phyloP scores from a whole-genome alignment of 495 filamentous ascomycete genomes.

The Penicillium desertorum region DNA sequence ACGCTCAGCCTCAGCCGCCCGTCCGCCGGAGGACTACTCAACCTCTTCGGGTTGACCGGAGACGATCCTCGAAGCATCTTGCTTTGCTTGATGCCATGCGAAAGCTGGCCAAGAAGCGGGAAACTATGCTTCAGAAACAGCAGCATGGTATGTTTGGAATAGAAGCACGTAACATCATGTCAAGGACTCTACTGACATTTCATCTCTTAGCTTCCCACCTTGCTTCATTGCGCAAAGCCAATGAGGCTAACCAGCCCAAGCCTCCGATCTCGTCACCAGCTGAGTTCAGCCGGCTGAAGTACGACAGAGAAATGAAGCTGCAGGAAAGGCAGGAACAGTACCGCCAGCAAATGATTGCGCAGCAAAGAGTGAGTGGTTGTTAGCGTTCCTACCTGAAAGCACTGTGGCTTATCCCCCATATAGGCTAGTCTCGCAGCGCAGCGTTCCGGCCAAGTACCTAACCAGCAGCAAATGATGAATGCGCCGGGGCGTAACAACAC shows the following conservation, averaged over 20 bases:
- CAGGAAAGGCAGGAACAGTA: conserved; percentile 71
- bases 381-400: background rate
- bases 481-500: conserved; percentile 40
- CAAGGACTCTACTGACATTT: conserved; percentile 17
- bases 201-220: conserved; percentile 54
- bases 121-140: conserved; percentile 80
- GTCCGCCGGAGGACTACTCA: conserved; percentile 67
- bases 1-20: conserved; percentile 55
- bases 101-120: conserved; percentile 91
- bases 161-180: conserved; percentile 1
- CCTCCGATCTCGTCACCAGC: conserved; percentile 68
- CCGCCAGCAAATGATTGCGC: conserved; percentile 60
- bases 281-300: conserved; percentile 84
- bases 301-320: conserved; percentile 76
- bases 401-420: conserved; percentile 17
- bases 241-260: conserved; percentile 64
- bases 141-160: conserved; percentile 60
- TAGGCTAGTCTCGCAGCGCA: conserved; percentile 44
- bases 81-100: conserved; percentile 91
- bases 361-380: conserved; percentile 54
- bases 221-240: conserved; percentile 68
- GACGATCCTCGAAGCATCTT: conserved; percentile 79
- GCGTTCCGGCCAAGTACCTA: conserved; percentile 45
- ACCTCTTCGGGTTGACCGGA: conserved; percentile 76
- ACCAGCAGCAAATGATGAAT: conserved; percentile 46